Evolutionary conservation across 306 rosid species (phyloP), one percentile per base, ranked within the genome.

Genomic region (Malus asiatica): DNA sequence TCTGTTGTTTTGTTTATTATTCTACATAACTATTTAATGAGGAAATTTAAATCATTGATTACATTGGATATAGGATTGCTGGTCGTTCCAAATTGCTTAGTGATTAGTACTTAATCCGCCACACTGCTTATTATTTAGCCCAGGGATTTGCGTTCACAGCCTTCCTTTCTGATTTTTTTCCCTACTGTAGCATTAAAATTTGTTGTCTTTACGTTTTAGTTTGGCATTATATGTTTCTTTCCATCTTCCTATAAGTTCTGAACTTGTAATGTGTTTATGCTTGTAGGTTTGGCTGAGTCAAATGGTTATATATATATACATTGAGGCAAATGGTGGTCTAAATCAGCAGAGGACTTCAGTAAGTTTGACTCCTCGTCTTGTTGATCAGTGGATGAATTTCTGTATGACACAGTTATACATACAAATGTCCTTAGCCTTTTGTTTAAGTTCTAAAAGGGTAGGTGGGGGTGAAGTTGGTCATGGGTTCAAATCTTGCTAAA

Each of bases 331-430:
- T 78, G 99, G 99, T 72, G 99, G 99, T 68, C 79, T 95, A 77
- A 92, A 95, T 84, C 99, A 95, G 85, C 99, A 95, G 78, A 84
- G 99, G 83, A 90, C 97, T 79, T 95, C 99, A 40, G 98, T 95
- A 69, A 84, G 95, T 87, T 76, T 76, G 73, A 27, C 68, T 14
- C 55, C n/a, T 80, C 16, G 30, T 70, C 71, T 71, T 62, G 15
- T 77, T 70, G 40, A 20, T n/a, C n/a, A n/a, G n/a, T n/a, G n/a
- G n/a, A n/a, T n/a, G n/a, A n/a, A n/a, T n/a, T n/a, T n/a, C n/a
- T n/a, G n/a, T n/a, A n/a, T n/a, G n/a, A n/a, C n/a, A n/a, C n/a
- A n/a, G n/a, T n/a, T n/a, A n/a, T n/a, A n/a, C n/a, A n/a, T n/a
- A n/a, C n/a, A n/a, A n/a, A n/a, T n/a, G n/a, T n/a, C n/a, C n/a